Percentiles rank a stretch among this genome's conserved stretches.
These are phyloP conservation scores for Boletus bicolor DNA, from an alignment of 768 basidiomycete genomes.

Conservation along the genomic window DNA sequence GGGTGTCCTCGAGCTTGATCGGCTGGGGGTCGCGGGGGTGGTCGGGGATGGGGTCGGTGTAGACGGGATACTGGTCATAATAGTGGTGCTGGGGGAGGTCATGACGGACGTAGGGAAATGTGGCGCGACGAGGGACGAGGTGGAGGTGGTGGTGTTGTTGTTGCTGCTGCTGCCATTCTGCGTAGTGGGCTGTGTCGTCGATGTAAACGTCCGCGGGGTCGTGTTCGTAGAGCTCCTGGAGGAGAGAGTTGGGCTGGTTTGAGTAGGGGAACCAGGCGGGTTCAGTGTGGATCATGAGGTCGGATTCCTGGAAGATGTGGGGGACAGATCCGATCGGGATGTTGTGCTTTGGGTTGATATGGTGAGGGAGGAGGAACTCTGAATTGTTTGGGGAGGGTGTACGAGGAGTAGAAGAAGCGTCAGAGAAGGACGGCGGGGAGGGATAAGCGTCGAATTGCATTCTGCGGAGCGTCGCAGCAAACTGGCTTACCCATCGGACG, in stretches of 20 bases:
- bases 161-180: constrained; percentile 36
- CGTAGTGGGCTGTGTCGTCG: constrained; percentile 34
- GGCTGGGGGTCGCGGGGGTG: constrained; percentile 23
- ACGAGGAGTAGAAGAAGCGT: constrained; percentile 64
- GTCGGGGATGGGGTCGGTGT: constrained; percentile 38
- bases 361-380: constrained; percentile 30
- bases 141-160: constrained; percentile 32
- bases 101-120: constrained; percentile 74
- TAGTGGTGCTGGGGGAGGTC: constrained; percentile 50
- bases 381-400: constrained; percentile 63
- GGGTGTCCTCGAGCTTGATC: constrained; percentile 68
- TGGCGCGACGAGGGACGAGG: constrained; percentile 56
- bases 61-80: constrained; percentile 35
- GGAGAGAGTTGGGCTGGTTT: constrained; percentile 47
- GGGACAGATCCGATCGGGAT: constrained; percentile 42
- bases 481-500: constrained; percentile 10
- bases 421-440: constrained; percentile 50
- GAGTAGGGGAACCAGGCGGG: constrained; percentile 35
- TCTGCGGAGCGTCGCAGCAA: constrained; percentile 23
- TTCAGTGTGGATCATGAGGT: constrained; percentile 39
- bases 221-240: constrained; percentile 70
- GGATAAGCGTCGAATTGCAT: constrained; percentile 65
- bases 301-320: constrained; percentile 48
- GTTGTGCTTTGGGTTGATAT: constrained; percentile 37
- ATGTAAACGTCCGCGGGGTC: constrained; percentile 39